Base-by-base conservation (phyloP, 805 yeast species). In the Candida palmyrensis region DNA sequence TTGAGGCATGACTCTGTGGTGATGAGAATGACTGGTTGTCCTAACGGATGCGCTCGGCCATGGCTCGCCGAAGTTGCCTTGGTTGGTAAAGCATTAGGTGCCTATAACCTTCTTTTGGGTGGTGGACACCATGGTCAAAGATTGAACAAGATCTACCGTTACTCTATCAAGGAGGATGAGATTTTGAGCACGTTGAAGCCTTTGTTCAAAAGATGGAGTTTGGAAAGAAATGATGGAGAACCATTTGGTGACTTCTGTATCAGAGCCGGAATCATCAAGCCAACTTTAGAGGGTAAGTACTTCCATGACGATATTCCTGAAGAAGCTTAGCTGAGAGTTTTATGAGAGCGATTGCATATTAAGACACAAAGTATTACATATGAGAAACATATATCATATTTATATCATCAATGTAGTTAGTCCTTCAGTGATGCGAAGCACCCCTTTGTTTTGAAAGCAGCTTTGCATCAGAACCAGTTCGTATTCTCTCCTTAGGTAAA, bases 21-120 rank as follows among this genome's bases (percentile, higher is more conserved):
- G 16, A 83, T 90, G 95, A 79, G 97, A 68, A 89, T 90, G 97
- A 90, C 97, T 19, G 97, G 97, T 37, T 90, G 97, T 73, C 97
- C 97, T 35, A 90, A 90, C 59, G 97, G 97, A 46, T 90, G 97
- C 70, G 92, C 97, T 16, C 79, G 97, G 60, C 97, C 97, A 18
- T 90, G 97, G 97, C 66, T 90, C 32, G 97, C 97, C 4, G 97
- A 90, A 59, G 78, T 90, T 38, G 97, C 97, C 1, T 71, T 88
- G 39, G 94, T 90, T 37, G 97, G 97, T 58, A 90, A 90, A 59
- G 96, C 97, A 0, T 78, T 73, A 43, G 95, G 95, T 33, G 88
- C 94, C 12, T 90, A 90, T 64, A 90, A 90, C 62, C 72, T 90
- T 62, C 72, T 89, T 86, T 71, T 90, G 45, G 97, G 97, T 48